phyloP scores from a whole-genome alignment of 2,329 filamentous ascomycete species.

The Calonectria multiphialidica region DNA sequence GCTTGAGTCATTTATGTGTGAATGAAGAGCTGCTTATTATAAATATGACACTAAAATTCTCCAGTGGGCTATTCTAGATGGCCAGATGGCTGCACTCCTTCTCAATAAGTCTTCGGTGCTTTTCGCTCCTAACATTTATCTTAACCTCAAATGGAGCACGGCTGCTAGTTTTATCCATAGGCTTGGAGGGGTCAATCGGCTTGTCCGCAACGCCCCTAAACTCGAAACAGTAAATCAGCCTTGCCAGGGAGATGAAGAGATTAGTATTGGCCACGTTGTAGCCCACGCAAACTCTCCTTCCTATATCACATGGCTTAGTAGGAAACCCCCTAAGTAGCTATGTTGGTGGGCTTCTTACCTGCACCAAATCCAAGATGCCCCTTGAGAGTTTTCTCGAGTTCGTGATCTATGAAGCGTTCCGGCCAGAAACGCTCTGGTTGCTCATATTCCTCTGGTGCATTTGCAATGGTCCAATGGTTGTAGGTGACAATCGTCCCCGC shows the following conservation, averaged over 20 bases:
- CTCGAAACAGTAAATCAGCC: conserved; percentile 11
- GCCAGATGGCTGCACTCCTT: background rate
- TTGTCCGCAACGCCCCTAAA: background rate
- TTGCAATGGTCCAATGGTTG: conserved; percentile 3
- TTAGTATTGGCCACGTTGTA: conserved; percentile 11
- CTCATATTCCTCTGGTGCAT: background rate
- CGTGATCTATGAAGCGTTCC: conserved; percentile 1
- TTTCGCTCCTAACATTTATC: background rate
- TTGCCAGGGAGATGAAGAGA: background rate
- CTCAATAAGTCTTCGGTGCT: background rate
- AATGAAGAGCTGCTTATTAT: too few species aligned
- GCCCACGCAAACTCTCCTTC: conserved; percentile 2
- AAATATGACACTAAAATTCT: too few species aligned
- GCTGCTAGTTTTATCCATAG: background rate
- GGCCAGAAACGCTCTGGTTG: conserved; percentile 9
- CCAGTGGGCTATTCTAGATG: background rate
- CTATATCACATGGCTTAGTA: background rate
- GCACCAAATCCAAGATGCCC: conserved; percentile 19
- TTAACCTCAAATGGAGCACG: background rate
- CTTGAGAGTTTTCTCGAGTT: conserved; percentile 11
- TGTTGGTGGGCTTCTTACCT: background rate
- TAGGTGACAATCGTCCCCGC: conserved; percentile 15
- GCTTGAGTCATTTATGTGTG: too few species aligned
- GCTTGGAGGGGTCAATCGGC: background rate
- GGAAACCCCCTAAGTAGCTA: too few species aligned